phyloP scores from a whole-genome alignment of 2,329 filamentous ascomycete genomes.

The Coniochaeta sp. region DNA sequence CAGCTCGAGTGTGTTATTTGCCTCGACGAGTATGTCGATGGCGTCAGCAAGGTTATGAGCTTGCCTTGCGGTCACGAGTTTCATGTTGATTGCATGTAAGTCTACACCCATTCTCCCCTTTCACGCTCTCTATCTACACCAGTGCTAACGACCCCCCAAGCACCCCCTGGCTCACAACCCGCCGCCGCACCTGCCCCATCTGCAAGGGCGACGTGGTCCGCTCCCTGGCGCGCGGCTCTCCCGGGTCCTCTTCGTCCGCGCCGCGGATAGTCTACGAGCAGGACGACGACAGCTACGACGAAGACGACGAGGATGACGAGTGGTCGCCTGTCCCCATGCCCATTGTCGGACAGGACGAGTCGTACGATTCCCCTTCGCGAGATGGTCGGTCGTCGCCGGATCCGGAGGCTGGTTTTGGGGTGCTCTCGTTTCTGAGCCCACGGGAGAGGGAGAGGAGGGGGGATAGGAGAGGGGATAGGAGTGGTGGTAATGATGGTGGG shows the following conservation, averaged over 20 bases:
- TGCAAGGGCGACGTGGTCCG: conserved; percentile 95
- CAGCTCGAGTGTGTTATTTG: conserved; percentile 93
- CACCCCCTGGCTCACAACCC: conserved; percentile 93
- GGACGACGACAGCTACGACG: conserved; percentile 43
- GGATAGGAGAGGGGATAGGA: no score
- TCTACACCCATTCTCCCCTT: conserved; percentile 18
- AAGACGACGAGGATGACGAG: conserved; percentile 44
- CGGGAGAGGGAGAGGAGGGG: background rate
- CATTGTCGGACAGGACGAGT: background rate
- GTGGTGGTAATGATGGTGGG: no score
- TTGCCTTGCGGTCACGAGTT: conserved; percentile 97
- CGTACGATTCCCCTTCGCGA: background rate
- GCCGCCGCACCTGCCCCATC: conserved; percentile 93
- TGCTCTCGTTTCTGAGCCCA: background rate
- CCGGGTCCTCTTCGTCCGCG: conserved; percentile 24
- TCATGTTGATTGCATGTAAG: conserved; percentile 97
- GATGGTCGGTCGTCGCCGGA: background rate
- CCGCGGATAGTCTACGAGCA: conserved; percentile 20
- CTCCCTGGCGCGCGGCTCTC: conserved; percentile 49
- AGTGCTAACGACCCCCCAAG: conserved; percentile 37
- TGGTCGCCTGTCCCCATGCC: conserved; percentile 13
- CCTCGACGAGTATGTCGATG: conserved; percentile 91
- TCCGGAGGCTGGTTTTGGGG: conserved; percentile 8
- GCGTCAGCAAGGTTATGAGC: conserved; percentile 92
- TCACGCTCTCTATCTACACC: background rate